These are phyloP conservation scores for Cryptosporidium xiaoi DNA, from an alignment of 169 alveolate genomes.

Conservation along the genomic window DNA sequence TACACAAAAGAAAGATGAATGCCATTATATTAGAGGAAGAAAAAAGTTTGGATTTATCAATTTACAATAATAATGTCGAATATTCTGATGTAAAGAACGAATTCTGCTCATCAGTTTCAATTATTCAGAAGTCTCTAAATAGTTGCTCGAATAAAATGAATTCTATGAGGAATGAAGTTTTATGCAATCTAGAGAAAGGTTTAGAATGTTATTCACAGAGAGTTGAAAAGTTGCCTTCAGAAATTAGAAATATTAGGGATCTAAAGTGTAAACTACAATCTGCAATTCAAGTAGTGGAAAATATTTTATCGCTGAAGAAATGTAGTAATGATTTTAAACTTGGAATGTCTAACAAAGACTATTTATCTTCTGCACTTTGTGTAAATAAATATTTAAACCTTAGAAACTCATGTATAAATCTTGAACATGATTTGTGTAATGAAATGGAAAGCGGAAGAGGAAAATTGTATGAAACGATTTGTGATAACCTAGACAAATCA, in stretches of 20 bases:
- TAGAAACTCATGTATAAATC: constrained; percentile 48
- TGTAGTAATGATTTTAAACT: constrained; percentile 27
- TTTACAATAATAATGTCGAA: not conserved
- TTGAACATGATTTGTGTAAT: constrained; percentile 33
- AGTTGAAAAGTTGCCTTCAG: constrained; percentile 55
- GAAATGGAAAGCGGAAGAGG: constrained; percentile 39
- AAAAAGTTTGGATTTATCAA: constrained; percentile 15
- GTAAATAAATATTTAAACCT: constrained; percentile 28
- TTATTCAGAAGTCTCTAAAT: constrained; percentile 28
- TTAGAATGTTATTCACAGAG: constrained; percentile 21
- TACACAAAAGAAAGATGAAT: constrained; percentile 1
- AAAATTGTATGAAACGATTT: constrained; percentile 5
- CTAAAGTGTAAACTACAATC: constrained; percentile 13
- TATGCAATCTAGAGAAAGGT: constrained; percentile 30
- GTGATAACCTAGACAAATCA: constrained; percentile 8
- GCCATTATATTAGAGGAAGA: constrained; percentile 21
- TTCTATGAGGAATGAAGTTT: constrained; percentile 59
- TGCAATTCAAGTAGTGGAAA: constrained; percentile 38
- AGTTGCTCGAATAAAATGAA: constrained; percentile 15
- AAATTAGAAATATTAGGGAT: constrained; percentile 1
- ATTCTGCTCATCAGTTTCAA: not conserved
- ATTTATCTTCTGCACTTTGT: constrained; percentile 10
- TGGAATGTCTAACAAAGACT: constrained; percentile 12
- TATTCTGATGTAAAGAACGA: constrained; percentile 17
- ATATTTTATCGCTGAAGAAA: constrained; percentile 35